A percentile compares a stretch with the other conserved stretches of the same genome.
Conservation (phyloP, 441 rosid genomes). For the Sinapis alba region DNA sequence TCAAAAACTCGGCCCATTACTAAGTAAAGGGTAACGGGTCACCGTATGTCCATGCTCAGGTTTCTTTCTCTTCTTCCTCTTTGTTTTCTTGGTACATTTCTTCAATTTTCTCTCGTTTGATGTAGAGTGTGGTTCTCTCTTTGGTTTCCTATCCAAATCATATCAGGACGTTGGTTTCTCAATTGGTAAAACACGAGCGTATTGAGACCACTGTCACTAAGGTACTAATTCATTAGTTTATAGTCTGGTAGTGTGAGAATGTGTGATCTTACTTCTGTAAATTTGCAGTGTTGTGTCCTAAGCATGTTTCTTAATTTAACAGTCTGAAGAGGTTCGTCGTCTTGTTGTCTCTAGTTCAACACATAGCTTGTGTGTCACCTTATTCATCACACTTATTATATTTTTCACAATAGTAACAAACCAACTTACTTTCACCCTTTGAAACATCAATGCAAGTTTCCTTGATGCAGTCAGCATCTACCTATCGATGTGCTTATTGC, state of each 20-base stretch:
- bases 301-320: too few relatives aligned
- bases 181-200: slow-evolving; percentile 88
- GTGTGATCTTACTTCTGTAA: background rate
- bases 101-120: background rate
- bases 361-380: too few relatives aligned
- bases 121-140: too few relatives aligned
- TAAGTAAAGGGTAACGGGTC: slow-evolving; percentile 39
- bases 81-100: slow-evolving; percentile 5
- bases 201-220: slow-evolving; percentile 90
- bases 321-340: too few relatives aligned
- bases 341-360: too few relatives aligned
- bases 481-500: background rate
- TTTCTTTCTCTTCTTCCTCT: slow-evolving; percentile 17
- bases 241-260: background rate
- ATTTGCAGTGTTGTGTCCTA: background rate
- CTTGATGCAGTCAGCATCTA: background rate
- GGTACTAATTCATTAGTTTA: slow-evolving; percentile 39
- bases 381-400: too few relatives aligned
- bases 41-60: slow-evolving; percentile 93
- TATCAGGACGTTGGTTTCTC: slow-evolving; percentile 85
- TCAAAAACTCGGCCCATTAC: slow-evolving; percentile 2
- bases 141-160: background rate
- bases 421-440: too few relatives aligned
- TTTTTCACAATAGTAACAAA: too few relatives aligned
- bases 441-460: background rate